phyloP scores from a whole-genome alignment of 2,329 filamentous ascomycete species.

The Diaporthe australafricana region DNA sequence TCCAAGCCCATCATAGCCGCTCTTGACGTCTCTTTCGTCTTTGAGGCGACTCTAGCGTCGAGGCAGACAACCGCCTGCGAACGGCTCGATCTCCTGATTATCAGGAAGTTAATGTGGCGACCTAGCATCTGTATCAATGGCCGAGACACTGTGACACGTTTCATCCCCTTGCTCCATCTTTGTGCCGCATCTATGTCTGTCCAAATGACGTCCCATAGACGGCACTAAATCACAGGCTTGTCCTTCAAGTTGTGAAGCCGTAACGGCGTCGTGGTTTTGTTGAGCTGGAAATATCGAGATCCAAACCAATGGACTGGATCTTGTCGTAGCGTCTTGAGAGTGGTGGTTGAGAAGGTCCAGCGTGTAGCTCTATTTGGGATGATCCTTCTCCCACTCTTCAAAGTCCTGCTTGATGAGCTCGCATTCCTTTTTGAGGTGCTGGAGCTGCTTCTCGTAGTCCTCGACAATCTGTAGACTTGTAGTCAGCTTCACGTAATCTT shows the following conservation, averaged over 20 bases:
- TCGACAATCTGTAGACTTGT: slow-evolving; percentile 71
- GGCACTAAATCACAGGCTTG: not conserved
- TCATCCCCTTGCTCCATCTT: not conserved
- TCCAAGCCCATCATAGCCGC: not conserved
- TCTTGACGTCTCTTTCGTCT: not conserved
- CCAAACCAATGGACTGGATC: not conserved
- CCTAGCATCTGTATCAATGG: slow-evolving; percentile 1
- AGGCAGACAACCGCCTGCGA: not conserved
- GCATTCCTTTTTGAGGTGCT: slow-evolving; percentile 79
- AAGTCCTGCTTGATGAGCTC: slow-evolving; percentile 71
- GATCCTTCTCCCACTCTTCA: slow-evolving; percentile 65
- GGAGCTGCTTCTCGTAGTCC: slow-evolving; percentile 84
- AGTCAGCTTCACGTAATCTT: slow-evolving; percentile 36
- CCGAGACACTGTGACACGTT: not conserved
- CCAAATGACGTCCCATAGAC: not conserved
- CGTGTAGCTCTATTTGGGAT: slow-evolving; percentile 40
- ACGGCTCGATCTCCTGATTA: not conserved
- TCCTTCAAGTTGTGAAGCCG: not conserved
- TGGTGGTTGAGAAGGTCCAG: not conserved
- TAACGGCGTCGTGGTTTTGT: not conserved
- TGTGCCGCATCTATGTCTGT: not conserved
- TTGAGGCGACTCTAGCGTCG: not conserved
- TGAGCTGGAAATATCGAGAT: not conserved
- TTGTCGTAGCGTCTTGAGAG: not conserved
- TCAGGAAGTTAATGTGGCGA: not conserved